Evolutionary conservation across 2,329 filamentous ascomycete genomes (phyloP).

Genomic region (Colletotrichum coccodes): DNA sequence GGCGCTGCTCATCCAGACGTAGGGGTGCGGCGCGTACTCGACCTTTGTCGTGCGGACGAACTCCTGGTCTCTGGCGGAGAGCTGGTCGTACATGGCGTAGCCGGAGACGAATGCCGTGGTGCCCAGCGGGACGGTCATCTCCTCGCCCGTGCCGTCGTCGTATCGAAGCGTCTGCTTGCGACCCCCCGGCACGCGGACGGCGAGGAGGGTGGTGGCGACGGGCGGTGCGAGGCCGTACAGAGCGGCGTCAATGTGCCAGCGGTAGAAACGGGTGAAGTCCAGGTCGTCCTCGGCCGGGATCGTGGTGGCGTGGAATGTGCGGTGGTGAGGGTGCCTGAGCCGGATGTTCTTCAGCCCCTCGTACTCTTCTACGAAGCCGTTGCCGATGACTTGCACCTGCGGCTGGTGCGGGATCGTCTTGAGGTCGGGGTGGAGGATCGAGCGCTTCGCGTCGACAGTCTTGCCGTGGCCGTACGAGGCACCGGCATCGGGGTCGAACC

Average conservation of each 20-base stretch:
- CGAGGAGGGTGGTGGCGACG: constrained; percentile 76
- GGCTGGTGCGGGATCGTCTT: constrained; percentile 85
- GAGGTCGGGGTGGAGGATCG: constrained; percentile 80
- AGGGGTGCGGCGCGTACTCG: constrained; percentile 83
- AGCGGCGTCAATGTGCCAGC: constrained; percentile 85
- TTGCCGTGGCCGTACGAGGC: constrained; percentile 80
- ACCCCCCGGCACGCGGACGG: constrained; percentile 76
- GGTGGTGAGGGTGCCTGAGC: constrained; percentile 80
- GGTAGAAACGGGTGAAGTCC: constrained; percentile 69
- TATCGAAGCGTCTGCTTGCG: constrained; percentile 75
- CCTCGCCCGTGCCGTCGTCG: constrained; percentile 76
- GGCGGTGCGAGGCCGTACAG: constrained; percentile 81
- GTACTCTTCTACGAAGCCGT: constrained; percentile 75
- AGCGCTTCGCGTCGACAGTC: constrained; percentile 71
- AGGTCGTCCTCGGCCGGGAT: constrained; percentile 66
- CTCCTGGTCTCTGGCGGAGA: constrained; percentile 72
- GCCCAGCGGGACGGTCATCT: constrained; percentile 75
- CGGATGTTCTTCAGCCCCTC: constrained; percentile 76
- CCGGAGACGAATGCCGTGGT: constrained; percentile 81
- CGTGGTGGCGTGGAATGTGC: constrained; percentile 75
- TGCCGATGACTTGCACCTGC: constrained; percentile 80
- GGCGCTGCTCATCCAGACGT: constrained; percentile 82
- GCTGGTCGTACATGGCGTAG: constrained; percentile 74
- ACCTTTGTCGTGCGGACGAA: constrained; percentile 75
- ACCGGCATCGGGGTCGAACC: constrained; percentile 74